These are phyloP conservation scores for Cutaneotrichosporon mucoides DNA, from an alignment of 1,284 basidiomycete genomes.

Conservation along the genomic window DNA sequence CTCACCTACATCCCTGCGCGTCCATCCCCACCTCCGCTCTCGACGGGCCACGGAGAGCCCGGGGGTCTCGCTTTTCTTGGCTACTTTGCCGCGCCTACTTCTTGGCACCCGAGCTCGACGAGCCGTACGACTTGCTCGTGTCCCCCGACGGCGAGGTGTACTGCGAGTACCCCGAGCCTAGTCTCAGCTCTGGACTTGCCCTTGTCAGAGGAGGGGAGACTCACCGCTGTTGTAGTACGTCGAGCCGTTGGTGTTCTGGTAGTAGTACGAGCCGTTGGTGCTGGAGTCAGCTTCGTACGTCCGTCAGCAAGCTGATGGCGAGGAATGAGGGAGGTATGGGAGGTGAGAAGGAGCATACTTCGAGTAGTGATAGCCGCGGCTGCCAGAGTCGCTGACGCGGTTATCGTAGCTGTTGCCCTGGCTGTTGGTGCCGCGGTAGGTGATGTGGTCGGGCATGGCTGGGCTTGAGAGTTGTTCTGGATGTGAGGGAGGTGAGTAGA, in stretches of 20 bases:
- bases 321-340: no score
- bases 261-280: constrained; percentile 59
- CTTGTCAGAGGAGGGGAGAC: background rate
- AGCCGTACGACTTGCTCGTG: constrained; percentile 18
- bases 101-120: constrained; percentile 2
- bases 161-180: constrained; percentile 52
- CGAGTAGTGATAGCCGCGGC: constrained; percentile 58
- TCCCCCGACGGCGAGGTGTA: constrained; percentile 57
- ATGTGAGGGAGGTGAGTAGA: background rate
- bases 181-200: background rate
- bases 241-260: constrained; percentile 59
- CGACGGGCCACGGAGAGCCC: no score
- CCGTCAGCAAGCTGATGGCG: background rate
- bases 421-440: constrained; percentile 55
- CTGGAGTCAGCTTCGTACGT: constrained; percentile 9
- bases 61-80: background rate
- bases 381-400: constrained; percentile 51
- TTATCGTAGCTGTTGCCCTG: constrained; percentile 60
- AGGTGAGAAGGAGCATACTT: constrained; percentile 39
- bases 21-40: background rate
- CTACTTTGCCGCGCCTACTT: background rate
- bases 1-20: no score
- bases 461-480: background rate
- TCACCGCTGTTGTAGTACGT: constrained; percentile 56
- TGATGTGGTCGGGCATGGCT: constrained; percentile 35